Evolutionary conservation across 148 eudicot genomes (phyloP), one percentile per base, ranked within the genome.

Genomic region (Bassia scoparia): DNA sequence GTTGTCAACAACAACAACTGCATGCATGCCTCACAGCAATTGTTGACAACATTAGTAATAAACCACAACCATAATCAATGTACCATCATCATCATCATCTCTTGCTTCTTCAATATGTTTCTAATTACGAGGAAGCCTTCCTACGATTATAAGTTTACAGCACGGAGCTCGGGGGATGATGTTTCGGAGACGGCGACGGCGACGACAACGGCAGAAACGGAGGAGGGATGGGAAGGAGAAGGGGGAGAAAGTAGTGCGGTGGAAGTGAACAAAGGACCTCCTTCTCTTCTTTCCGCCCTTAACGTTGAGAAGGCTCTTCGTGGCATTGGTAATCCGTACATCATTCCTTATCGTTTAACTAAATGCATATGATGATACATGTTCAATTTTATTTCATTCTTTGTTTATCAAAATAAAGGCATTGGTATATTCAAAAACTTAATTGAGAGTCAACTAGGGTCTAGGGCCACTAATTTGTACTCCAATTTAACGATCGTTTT

Each of bases 301-400:
- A 92, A 92, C 63, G 90, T 88, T 15, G 87, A 92, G 72, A 90
- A 90, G 73, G 96, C 96, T 76, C 84, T 88, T 43, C 93, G 89
- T 3, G 97, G 96, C 74, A 86, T 92, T 74, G 85, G 97, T 92
- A 88, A n/a, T 29, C 13, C 33, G 1, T 27, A 27, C 48, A 18
- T 59, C 5, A 17, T 20, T 71, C 31, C 27, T 55, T n/a, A n/a
- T n/a, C n/a, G n/a, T n/a, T n/a, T n/a, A n/a, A n/a, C n/a, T n/a
- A n/a, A n/a, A n/a, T n/a, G n/a, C n/a, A n/a, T n/a, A 14, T 41
- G 9, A 41, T 41, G 8, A 37, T 41, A 8, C 46, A 11, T 41
- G 9, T 7, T 41, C 11, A 3, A 37, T 7, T 41, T 41, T 41
- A 41, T 41, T 8, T 8, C 46, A 41, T 41, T 41, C 8, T 41